Evolutionary conservation across 2,329 filamentous ascomycete genomes (phyloP).

Genomic region (Epichloe uncinata): DNA sequence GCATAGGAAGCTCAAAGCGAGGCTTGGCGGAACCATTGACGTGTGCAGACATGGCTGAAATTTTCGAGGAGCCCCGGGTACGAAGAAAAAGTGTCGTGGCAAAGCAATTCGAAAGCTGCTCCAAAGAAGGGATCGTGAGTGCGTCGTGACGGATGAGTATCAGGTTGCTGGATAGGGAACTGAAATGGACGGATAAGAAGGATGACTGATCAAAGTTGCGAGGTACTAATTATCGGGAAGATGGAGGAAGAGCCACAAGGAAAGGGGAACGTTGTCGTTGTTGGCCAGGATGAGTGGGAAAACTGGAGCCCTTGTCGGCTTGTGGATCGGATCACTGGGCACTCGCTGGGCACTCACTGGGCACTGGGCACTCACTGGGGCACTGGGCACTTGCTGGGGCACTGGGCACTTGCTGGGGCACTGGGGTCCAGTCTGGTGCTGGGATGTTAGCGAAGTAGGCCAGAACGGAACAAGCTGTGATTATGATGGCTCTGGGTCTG

Average conservation of each 20-base stretch:
- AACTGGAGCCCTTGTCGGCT: constrained; percentile 7
- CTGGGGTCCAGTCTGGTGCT: no score
- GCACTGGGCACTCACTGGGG: no score
- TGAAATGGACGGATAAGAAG: background rate
- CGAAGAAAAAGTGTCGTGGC: background rate
- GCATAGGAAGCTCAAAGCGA: constrained; percentile 43
- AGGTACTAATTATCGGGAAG: background rate
- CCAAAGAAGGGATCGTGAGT: background rate
- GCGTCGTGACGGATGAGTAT: background rate
- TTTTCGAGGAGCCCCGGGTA: background rate
- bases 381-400: no score
- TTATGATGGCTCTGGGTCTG: background rate
- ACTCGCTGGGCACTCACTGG: no score
- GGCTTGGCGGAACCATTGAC: constrained; percentile 15
- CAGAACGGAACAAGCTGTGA: background rate
- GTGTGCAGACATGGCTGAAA: constrained; percentile 19
- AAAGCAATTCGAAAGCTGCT: background rate
- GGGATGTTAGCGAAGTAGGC: background rate
- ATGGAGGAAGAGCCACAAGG: background rate
- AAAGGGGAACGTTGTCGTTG: constrained; percentile 6
- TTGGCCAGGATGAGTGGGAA: constrained; percentile 5
- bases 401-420: no score
- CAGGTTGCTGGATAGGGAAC: background rate
- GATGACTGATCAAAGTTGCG: background rate
- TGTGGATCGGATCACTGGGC: background rate